Base-by-base conservation (phyloP, 31 red algal species). In the Porphyra umbilicalis region DNA sequence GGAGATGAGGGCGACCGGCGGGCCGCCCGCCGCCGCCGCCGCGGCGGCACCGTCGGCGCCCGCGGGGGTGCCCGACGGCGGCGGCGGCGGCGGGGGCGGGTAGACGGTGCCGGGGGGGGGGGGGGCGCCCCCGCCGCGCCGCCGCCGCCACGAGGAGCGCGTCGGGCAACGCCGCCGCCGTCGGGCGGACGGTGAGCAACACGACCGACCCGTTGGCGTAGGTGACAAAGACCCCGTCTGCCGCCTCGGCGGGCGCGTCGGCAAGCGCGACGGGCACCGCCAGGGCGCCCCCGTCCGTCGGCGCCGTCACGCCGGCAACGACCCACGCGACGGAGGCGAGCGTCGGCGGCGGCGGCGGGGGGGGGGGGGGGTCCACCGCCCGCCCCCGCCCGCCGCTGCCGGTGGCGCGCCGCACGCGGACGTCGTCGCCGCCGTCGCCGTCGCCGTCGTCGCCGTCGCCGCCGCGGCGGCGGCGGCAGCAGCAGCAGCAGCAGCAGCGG, bases 171-270 rank as follows among this genome's bases (percentile, higher is more conserved):
- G 57, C 57, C 25, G 25, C 57, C 25, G 57, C 20, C 57, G 57
- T n/a, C 11, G 7, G 11, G 25, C 81, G 35, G 32, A 92, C 35
- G 29, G 90, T 92, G 34, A 92, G 82, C 9, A 84, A 32, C 35
- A 74, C 78, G 36, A 92, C 34, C 6, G 84, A 87, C 32, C 90
- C 90, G 78, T 92, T 92, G n/a, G 90, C 84, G 78, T 87, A 92
- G 1, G 90, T 84, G 32, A 87, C 85, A 75, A 92, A 81, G 44
- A 92, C 80, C 30, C 90, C 90, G 82, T 92, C 85, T 6, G 90
- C 87, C 7, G 76, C 76, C 35, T 81, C 78, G 80, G 87, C 79
- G 85, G 87, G 84, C 9, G 82, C 81, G 79, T 92, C 87, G 4
- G 80, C 86, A 36, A 92, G 87, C 81, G 36, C 84, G 81, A 92